Conservation (phyloP, 1,284 basidiomycete species). For the Microbotryomycetes sp. region DNA sequence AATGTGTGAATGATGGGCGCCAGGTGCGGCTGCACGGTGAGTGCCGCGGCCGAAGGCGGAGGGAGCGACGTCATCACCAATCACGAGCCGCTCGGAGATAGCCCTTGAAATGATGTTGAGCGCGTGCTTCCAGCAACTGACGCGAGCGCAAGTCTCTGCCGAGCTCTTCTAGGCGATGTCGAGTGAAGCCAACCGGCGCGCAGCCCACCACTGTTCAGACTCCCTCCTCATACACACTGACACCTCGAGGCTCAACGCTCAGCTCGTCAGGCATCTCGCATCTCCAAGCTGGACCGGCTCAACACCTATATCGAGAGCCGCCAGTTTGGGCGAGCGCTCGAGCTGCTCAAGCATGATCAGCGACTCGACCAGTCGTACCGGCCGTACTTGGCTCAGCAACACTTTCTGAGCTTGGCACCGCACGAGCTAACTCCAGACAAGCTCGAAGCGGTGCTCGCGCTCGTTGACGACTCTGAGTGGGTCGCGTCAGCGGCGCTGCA, state of each 20-base stretch:
- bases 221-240: background rate
- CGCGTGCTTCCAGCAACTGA: no score
- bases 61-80: background rate
- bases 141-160: background rate
- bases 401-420: conserved; percentile 2
- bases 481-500: conserved; percentile 6
- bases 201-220: background rate
- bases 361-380: background rate
- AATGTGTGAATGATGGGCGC: conserved; percentile 14
- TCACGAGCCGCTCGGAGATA: no score
- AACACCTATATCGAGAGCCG: background rate
- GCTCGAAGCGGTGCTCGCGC: background rate
- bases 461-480: conserved; percentile 5
- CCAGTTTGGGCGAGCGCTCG: conserved; percentile 9
- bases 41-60: background rate
- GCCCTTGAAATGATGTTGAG: no score
- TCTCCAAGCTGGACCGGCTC: conserved; percentile 8
- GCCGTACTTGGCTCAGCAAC: conserved; percentile 16
- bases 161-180: background rate
- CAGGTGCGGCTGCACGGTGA: background rate
- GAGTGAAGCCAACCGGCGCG: background rate
- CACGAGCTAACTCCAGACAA: conserved; percentile 4
- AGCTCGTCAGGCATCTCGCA: no score
- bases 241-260: background rate
- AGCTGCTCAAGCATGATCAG: background rate